Evolutionary conservation across 1,284 basidiomycete species (phyloP).

Genomic region (Agaricales sp.): DNA sequence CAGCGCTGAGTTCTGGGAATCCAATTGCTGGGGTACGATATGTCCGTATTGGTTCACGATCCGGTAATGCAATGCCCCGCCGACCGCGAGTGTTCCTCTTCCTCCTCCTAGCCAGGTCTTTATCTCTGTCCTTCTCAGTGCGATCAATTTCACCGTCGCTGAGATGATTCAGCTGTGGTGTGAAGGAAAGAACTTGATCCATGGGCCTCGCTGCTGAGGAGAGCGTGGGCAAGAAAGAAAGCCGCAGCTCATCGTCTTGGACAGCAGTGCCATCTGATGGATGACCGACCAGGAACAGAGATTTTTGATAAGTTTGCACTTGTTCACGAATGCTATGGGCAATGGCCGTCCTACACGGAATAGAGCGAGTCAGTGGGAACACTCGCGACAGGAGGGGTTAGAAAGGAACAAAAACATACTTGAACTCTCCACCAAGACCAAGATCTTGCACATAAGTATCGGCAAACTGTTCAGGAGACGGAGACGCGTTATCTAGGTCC

Average conservation of each 20-base stretch:
- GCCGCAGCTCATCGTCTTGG: constrained; percentile 87
- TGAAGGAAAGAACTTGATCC: constrained; percentile 72
- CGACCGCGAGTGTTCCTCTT: constrained; percentile 86
- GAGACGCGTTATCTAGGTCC: constrained; percentile 77
- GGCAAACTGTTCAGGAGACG: constrained; percentile 90
- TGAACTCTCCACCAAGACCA: constrained; percentile 88
- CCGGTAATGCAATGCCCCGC: constrained; percentile 83
- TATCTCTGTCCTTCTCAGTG: constrained; percentile 89
- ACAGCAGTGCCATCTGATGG: constrained; percentile 71
- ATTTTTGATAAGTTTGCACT: constrained; percentile 85
- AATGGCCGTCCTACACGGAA: constrained; percentile 72
- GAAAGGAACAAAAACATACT: constrained; percentile 39
- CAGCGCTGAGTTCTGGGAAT: constrained; percentile 69
- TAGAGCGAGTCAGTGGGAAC: constrained; percentile 9
- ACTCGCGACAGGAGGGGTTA: background rate
- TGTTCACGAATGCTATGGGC: constrained; percentile 96
- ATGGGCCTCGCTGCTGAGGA: constrained; percentile 59
- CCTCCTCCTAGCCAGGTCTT: constrained; percentile 76
- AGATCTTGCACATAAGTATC: constrained; percentile 82
- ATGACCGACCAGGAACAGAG: constrained; percentile 86
- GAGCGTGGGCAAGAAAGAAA: constrained; percentile 80
- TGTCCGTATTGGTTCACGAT: constrained; percentile 89
- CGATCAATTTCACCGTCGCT: constrained; percentile 83
- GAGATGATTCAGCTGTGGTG: constrained; percentile 83
- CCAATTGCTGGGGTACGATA: constrained; percentile 82